Base-by-base conservation (phyloP, 2,329 filamentous ascomycete genomes). In the Cladosporium sp. region DNA sequence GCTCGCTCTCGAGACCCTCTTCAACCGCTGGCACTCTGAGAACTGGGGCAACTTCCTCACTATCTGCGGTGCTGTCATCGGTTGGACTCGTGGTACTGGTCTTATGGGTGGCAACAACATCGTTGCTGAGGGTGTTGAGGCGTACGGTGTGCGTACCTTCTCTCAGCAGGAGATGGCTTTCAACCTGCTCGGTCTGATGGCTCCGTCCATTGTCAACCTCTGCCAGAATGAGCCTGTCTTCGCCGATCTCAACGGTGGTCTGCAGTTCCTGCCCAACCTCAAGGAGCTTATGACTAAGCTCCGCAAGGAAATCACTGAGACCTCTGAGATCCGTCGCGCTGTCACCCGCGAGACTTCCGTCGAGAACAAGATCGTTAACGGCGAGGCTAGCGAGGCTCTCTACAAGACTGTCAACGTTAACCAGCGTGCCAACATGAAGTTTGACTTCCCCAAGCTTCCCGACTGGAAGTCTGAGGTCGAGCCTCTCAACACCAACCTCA, bases 161-260 rank as follows among this genome's bases (percentile, higher is more conserved):
- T 97, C 92, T 8, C 93, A 97, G 73, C 90, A 95, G 69, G 93
- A 98, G 72, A 98, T 98, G 93, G 93, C 93, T 13, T 98, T 98
- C 79, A 98, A 98, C 73, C 73, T 98, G 58, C 82, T 98, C 38
- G 92, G 93, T 59, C 81, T 98, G 47, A 95, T 98, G 93, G 87
- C 91, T 1, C 91, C 93, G 32, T 80, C 85, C 22, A 88, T 98
- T 62, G 91, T 95, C 59, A 90, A 98, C 67, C 81, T 98, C 38
- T 98, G 93, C 78, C 93, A 98, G 74, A 78, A 82, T 38, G 89
- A 97, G 73, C 94, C 93, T 9, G 90, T 98, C 53, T 97, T 93
- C 72, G 93, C 93, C 55, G 93, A 98, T 71, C 78, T 98, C 46
- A 98, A 98, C 73, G 93, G 94, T 66, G 94, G 93, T 59, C 82